Percentiles rank a stretch among this genome's conserved stretches.
Conservation (phyloP, 1,284 basidiomycete species). For the Rhizoctonia solani region DNA sequence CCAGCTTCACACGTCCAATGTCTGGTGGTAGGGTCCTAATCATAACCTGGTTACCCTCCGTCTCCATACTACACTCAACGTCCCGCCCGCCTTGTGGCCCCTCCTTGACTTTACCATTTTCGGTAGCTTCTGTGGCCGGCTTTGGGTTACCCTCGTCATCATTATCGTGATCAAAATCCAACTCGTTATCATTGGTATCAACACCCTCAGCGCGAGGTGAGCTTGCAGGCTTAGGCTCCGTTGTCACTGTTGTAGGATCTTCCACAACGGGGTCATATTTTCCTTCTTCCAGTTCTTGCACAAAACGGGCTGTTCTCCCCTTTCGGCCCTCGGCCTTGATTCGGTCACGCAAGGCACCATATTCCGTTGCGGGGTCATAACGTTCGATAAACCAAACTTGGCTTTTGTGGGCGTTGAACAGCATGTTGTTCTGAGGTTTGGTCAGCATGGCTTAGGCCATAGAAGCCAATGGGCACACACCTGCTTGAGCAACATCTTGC, state of each 20-base stretch:
- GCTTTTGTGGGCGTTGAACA: constrained; percentile 89
- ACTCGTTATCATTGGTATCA: constrained; percentile 40
- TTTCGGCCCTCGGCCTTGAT: constrained; percentile 82
- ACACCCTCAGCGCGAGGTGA: constrained; percentile 40
- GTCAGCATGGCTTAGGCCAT: constrained; percentile 44
- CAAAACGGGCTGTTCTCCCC: constrained; percentile 69
- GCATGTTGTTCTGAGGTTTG: constrained; percentile 76
- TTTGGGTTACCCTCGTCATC: constrained; percentile 58
- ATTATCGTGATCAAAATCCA: constrained; percentile 64
- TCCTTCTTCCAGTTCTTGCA: constrained; percentile 78
- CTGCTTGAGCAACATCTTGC: constrained; percentile 82
- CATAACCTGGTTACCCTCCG: constrained; percentile 87
- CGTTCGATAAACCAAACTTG: constrained; percentile 95
- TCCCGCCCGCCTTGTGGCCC: constrained; percentile 57
- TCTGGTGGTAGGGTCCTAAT: constrained; percentile 92
- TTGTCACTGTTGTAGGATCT: constrained; percentile 44
- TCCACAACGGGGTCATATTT: constrained; percentile 70
- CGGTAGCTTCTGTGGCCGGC: constrained; percentile 40
- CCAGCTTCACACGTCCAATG: constrained; percentile 82
- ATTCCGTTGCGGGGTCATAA: constrained; percentile 77
- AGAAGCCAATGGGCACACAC: constrained; percentile 54
- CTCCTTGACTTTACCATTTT: constrained; percentile 58
- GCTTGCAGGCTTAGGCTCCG: constrained; percentile 19
- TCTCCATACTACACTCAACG: constrained; percentile 75
- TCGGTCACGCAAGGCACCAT: constrained; percentile 67